Evolutionary conservation across 2,329 filamentous ascomycete genomes (phyloP), one percentile per base, ranked within the genome.

Genomic region (Penicillium sp.): DNA sequence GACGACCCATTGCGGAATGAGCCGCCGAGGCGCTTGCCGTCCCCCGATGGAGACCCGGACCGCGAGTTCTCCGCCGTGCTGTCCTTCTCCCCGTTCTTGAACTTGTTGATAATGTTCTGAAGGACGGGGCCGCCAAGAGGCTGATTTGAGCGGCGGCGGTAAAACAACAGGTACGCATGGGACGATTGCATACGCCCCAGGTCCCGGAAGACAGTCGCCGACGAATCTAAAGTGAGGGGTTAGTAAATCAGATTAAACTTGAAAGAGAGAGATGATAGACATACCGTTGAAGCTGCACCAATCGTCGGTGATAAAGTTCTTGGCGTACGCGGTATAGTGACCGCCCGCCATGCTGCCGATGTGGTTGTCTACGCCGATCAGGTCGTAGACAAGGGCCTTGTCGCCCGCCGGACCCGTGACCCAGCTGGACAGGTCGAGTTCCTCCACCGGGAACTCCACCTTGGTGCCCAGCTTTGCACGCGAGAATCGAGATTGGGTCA

Each of bases 281-380:
- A 58, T 82, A 95, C 93, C 94, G 75, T 99, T 98, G 75, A 96
- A 98, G 67, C 96, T 91, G 75, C 97, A 97, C 95, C 95, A 99
- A 74, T 90, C 83, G 58, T 85, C 85, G 70, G 96, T 92, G 60
- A 90, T 82, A 76, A 96, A 97, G 74, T 96, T 98, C 79, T 92
- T 93, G 40, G 92, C 93, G 75, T 88, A 93, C 31, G 95, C 95
- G 19, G 93, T 98, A 78, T 99, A 99, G 76, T 99, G 95, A 0
- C 95, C 95, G 43, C 95, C 95, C 60, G 92, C 92, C 39, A 99
- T 85, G 33, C 92, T 92, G 60, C 95, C 95, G 73, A 90, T 96
- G 75, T 99, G 95, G 72, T 96, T 94, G 75, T 99, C 95, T 1
- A 99, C 92, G 14, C 89, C 95, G 71, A 99, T 95, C 35, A 99